Percentiles rank a stretch among this genome's conserved stretches.
Conservation (phyloP, 805 yeast genomes). For the Sungouiella blattae region DNA sequence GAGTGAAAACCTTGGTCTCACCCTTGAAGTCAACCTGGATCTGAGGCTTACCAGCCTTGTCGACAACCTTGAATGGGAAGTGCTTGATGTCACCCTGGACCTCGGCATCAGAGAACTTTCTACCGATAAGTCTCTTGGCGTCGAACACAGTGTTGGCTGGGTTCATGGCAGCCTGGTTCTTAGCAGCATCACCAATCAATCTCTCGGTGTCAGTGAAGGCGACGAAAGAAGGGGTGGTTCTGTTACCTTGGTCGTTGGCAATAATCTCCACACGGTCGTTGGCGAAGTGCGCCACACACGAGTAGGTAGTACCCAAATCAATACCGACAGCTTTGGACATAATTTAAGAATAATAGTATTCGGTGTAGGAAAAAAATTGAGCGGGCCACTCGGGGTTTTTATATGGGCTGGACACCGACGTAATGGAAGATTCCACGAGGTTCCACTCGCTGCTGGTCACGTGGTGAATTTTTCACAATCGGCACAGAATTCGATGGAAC, state of each 20-base stretch:
- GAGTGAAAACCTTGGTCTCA: constrained; percentile 31
- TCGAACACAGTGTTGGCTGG: constrained; percentile 31
- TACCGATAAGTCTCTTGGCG: constrained; percentile 33
- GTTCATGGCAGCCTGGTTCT: constrained; percentile 34
- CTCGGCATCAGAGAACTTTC: constrained; percentile 25
- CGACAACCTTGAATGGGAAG: constrained; percentile 32
- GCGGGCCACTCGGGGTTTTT: not conserved
- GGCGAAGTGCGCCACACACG: constrained; percentile 32
- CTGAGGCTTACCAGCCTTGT: constrained; percentile 27
- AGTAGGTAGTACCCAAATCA: constrained; percentile 33
- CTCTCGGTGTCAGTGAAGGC: constrained; percentile 32
- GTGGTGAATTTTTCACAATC: no score
- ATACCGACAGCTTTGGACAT: constrained; percentile 32
- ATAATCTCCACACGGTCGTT: constrained; percentile 31
- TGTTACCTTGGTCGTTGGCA: constrained; percentile 34
- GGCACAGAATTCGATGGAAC: no score
- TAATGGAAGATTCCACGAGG: constrained; percentile 14
- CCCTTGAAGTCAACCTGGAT: constrained; percentile 31
- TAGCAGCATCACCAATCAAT: constrained; percentile 33
- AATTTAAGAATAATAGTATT: constrained; percentile 5
- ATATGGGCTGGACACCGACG: constrained; percentile 4
- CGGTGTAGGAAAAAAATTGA: not conserved
- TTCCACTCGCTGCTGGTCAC: constrained; percentile 10
- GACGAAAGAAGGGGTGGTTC: constrained; percentile 32
- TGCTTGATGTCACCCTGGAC: constrained; percentile 29